These are phyloP conservation scores for Ziziphus jujuba DNA, from an alignment of 306 rosid species.

Conservation along the genomic window DNA sequence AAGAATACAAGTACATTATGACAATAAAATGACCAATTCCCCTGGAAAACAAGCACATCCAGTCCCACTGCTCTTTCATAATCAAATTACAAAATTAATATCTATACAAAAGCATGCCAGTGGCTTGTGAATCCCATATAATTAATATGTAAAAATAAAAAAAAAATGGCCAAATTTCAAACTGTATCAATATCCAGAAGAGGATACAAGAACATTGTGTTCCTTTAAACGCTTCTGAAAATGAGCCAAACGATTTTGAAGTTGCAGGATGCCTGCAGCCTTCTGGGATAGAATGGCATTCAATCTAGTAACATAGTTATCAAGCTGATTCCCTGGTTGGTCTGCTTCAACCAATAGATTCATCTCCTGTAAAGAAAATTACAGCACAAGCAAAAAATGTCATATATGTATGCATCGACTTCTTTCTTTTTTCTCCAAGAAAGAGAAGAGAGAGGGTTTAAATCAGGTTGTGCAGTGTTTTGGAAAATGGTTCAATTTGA, in stretches of 20 bases:
- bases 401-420: conserved; percentile 7
- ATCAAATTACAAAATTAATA: conserved; percentile 35
- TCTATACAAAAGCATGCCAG: conserved; percentile 51
- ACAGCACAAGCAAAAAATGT: neutral
- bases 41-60: conserved; percentile 9
- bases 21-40: conserved; percentile 1
- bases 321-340: conserved; percentile 94
- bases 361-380: conserved; percentile 74
- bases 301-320: conserved; percentile 70
- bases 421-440: neutral
- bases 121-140: conserved; percentile 35
- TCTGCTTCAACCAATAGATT: conserved; percentile 94
- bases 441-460: neutral
- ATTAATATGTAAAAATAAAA: conserved; percentile 25
- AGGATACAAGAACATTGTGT: conserved; percentile 76
- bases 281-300: conserved; percentile 94
- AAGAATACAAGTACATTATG: conserved; percentile 1
- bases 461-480: neutral
- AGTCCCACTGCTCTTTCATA: conserved; percentile 16
- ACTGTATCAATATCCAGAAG: conserved; percentile 54
- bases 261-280: conserved; percentile 89
- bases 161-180: neutral
- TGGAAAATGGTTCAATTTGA: no score
- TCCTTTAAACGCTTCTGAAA: conserved; percentile 96
- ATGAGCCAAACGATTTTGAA: conserved; percentile 84